A percentile compares a stretch with the other conserved stretches of the same genome.
phyloP scores from a whole-genome alignment of 2,329 filamentous ascomycete species.

The Penicillium sp. region DNA sequence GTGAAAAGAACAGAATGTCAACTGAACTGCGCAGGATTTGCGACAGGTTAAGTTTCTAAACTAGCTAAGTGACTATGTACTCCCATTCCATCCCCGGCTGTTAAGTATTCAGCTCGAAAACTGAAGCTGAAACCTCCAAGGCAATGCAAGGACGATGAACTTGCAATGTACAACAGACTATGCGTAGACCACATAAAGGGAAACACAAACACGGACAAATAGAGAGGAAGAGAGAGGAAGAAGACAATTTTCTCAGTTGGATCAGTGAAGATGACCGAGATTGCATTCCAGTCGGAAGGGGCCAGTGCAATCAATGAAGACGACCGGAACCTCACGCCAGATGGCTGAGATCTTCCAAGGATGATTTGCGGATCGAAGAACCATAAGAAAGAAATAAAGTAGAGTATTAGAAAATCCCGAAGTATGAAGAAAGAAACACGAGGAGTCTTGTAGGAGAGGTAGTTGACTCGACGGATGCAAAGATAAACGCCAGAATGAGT shows the following conservation, averaged over 20 bases:
- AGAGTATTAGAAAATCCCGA: constrained; percentile 9
- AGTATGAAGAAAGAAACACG: constrained; percentile 1
- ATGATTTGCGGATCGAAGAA: neutral
- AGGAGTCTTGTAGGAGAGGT: neutral
- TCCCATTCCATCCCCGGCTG: neutral
- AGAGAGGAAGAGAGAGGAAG: constrained; percentile 3
- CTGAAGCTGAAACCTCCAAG: neutral
- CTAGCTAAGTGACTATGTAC: constrained; percentile 5
- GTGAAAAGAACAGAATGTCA: neutral
- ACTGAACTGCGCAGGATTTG: neutral
- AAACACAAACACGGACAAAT: neutral
- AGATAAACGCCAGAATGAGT: constrained; percentile 5
- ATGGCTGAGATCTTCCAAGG: neutral
- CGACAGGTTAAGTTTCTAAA: neutral
- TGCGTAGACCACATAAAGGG: constrained; percentile 1
- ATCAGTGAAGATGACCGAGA: constrained; percentile 28
- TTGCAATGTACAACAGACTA: constrained; percentile 7
- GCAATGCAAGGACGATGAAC: constrained; percentile 2
- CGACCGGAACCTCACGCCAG: constrained; percentile 21
- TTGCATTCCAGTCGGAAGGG: neutral
- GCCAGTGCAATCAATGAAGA: constrained; percentile 33
- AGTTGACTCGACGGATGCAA: constrained; percentile 7
- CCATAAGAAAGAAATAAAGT: neutral
- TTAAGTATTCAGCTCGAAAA: constrained; percentile 1
- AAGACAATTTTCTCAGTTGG: constrained; percentile 20